Percentiles rank a stretch among this genome's conserved stretches.
Conservation (phyloP, 768 basidiomycete genomes). For the Lactifluus echinatus region DNA sequence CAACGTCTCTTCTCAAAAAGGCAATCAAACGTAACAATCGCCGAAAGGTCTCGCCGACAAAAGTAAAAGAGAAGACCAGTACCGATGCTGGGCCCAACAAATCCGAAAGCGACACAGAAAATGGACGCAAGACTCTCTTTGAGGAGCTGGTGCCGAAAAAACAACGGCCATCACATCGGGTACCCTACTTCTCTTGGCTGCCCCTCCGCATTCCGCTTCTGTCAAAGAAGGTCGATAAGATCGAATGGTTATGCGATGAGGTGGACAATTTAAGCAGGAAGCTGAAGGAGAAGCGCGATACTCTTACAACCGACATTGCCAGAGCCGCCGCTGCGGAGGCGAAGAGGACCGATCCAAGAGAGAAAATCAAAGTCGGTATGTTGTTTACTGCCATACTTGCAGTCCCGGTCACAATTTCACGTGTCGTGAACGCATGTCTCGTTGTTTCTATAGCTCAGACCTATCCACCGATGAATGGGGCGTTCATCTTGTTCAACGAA, state of each 20-base stretch:
- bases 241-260: constrained; percentile 80
- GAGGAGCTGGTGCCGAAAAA: constrained; percentile 52
- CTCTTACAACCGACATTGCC: constrained; percentile 27
- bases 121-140: constrained; percentile 23
- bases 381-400: constrained; percentile 18
- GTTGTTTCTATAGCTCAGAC: no score
- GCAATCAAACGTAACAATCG: constrained; percentile 63
- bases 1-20: constrained; percentile 65
- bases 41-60: no score
- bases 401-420: constrained; percentile 10
- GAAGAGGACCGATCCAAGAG: constrained; percentile 18
- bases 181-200: constrained; percentile 43
- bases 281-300: constrained; percentile 23
- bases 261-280: constrained; percentile 39
- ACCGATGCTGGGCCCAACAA: neutral
- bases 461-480: constrained; percentile 39
- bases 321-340: constrained; percentile 17
- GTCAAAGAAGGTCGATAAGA: constrained; percentile 87
- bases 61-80: constrained; percentile 20
- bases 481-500: constrained; percentile 85
- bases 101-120: constrained; percentile 26
- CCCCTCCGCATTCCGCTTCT: constrained; percentile 53
- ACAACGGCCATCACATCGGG: constrained; percentile 72
- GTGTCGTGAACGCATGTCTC: no score
- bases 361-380: constrained; percentile 20